Evolutionary conservation across 1,284 basidiomycete genomes (phyloP).

Genomic region (Ustilago sp.): DNA sequence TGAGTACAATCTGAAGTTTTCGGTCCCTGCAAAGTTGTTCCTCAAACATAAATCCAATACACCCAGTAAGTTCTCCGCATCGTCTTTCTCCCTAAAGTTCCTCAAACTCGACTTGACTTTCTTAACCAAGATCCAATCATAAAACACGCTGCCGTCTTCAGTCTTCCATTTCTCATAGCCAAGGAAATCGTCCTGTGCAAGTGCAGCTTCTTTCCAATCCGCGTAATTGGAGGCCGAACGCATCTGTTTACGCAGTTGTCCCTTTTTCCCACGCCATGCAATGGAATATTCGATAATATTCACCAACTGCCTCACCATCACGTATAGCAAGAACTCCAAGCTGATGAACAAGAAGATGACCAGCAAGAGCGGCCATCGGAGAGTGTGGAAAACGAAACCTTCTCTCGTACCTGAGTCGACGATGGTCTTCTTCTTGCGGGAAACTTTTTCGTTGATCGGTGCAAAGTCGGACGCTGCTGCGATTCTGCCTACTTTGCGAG

Average conservation of each 20-base stretch:
- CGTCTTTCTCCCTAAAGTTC: constrained; percentile 82
- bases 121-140: constrained; percentile 68
- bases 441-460: constrained; percentile 62
- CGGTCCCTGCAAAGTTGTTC: constrained; percentile 93
- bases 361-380: constrained; percentile 71
- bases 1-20: constrained; percentile 88
- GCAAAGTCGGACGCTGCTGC: constrained; percentile 67
- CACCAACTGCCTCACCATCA: constrained; percentile 88
- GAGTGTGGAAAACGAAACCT: constrained; percentile 60
- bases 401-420: constrained; percentile 61
- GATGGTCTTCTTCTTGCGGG: constrained; percentile 28
- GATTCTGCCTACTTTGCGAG: constrained; percentile 56
- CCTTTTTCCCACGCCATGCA: constrained; percentile 85
- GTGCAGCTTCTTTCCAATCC: constrained; percentile 84
- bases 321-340: constrained; percentile 84
- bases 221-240: constrained; percentile 80
- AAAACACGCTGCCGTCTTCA: constrained; percentile 62
- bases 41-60: constrained; percentile 92
- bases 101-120: constrained; percentile 61
- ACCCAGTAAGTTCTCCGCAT: constrained; percentile 79
- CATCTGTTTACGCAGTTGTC: constrained; percentile 79
- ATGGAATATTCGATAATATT: constrained; percentile 63
- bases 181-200: constrained; percentile 77
- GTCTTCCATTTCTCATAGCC: constrained; percentile 65
- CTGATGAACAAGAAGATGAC: constrained; percentile 87